A percentile compares a stretch with the other conserved stretches of the same genome.
These are phyloP conservation scores for Vitis hybrid DNA, from an alignment of 177 flowering plant genomes.

Conservation along the genomic window DNA sequence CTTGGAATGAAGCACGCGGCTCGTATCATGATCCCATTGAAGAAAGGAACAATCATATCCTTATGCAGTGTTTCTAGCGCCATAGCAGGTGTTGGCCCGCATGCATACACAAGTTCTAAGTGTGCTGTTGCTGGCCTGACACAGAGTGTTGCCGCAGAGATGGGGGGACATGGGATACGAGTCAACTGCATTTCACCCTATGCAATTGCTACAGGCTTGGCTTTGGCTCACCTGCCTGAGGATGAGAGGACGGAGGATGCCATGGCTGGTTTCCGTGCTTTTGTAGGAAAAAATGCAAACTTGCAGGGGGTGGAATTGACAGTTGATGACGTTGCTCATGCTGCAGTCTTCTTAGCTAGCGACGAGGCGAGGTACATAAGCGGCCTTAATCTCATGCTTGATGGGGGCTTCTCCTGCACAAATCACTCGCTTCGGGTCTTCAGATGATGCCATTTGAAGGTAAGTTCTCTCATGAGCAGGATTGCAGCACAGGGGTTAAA, in stretches of 20 bases:
- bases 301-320: constrained; percentile 50
- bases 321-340: constrained; percentile 71
- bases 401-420: constrained; percentile 68
- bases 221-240: constrained; percentile 73
- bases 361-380: constrained; percentile 84
- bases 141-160: constrained; percentile 78
- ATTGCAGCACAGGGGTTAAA: too few relatives aligned
- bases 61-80: constrained; percentile 55
- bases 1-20: constrained; percentile 92
- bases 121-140: constrained; percentile 85
- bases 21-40: constrained; percentile 72
- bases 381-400: constrained; percentile 77
- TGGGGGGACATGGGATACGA: constrained; percentile 77
- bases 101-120: constrained; percentile 78
- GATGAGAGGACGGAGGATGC: constrained; percentile 71
- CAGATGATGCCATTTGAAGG: constrained; percentile 27
- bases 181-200: constrained; percentile 94
- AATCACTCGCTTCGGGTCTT: constrained; percentile 73
- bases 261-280: constrained; percentile 46
- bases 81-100: constrained; percentile 74
- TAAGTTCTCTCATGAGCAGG: too few relatives aligned
- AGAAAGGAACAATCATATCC: constrained; percentile 67
- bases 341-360: constrained; percentile 74
- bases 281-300: constrained; percentile 50
- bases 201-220: constrained; percentile 62